phyloP scores from a whole-genome alignment of 169 alveolate genomes.

The Babesia ovata region DNA sequence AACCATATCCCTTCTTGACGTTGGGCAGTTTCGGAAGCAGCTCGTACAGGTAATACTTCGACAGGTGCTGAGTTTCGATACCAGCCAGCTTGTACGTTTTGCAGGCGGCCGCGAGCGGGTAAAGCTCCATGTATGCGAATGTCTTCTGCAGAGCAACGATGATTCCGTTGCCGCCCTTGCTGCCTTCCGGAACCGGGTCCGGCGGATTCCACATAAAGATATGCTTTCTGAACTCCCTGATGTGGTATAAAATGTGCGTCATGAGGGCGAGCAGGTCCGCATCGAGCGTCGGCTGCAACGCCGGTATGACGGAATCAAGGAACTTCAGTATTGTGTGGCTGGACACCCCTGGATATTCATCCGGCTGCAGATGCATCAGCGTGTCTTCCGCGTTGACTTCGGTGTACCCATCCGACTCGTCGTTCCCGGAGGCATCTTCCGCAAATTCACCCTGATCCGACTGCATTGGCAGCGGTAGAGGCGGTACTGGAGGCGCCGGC shows the following conservation, averaged over 20 bases:
- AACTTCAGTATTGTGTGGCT: constrained; percentile 34
- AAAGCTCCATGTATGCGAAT: constrained; percentile 84
- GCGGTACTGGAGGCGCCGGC: constrained; percentile 12
- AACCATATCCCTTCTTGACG: constrained; percentile 2
- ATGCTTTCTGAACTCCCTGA: constrained; percentile 81
- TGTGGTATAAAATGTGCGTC: constrained; percentile 75
- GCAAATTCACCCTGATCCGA: background rate
- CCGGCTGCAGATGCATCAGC: constrained; percentile 16
- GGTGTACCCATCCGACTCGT: constrained; percentile 28
- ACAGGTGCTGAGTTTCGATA: constrained; percentile 25
- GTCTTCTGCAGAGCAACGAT: constrained; percentile 83
- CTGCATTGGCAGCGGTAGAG: background rate
- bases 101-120: constrained; percentile 82
- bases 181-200: constrained; percentile 41
- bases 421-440: background rate
- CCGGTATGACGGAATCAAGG: constrained; percentile 73
- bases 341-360: constrained; percentile 14
- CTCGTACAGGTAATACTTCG: constrained; percentile 64
- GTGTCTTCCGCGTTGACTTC: constrained; percentile 29
- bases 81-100: constrained; percentile 59
- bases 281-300: constrained; percentile 74
- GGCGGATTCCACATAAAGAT: constrained; percentile 71
- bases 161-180: constrained; percentile 59
- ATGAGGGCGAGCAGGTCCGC: constrained; percentile 73
- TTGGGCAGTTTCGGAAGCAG: constrained; percentile 51